Evolutionary conservation across 306 rosid species (phyloP).

Genomic region (Gastrolobium bilobum): DNA sequence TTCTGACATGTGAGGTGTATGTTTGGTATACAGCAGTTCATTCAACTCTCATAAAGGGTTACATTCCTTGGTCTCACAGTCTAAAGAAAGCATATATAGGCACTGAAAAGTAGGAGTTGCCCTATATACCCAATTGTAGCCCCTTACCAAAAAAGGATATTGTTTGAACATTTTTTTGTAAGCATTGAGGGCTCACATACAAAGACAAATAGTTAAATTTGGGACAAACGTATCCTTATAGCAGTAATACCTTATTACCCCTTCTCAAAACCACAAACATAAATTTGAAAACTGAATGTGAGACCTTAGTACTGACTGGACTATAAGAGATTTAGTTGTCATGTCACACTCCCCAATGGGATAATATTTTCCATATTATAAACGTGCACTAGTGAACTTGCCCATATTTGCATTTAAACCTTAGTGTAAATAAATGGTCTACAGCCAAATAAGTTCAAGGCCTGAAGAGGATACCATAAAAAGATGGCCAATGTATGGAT

Average conservation of each 20-base stretch:
- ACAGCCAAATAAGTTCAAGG: conserved; percentile 6
- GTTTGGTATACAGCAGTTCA: conserved; percentile 57
- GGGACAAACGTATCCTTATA: conserved; percentile 35
- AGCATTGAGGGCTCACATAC: conserved; percentile 38
- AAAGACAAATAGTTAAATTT: conserved; percentile 35
- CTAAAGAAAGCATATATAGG: conserved; percentile 52
- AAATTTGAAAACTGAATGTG: conserved; percentile 35
- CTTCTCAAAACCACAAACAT: conserved; percentile 6
- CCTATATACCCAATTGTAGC: conserved; percentile 42
- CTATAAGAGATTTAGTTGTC: conserved; percentile 41
- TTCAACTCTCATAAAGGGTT: conserved; percentile 51
- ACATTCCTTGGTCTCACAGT: conserved; percentile 49
- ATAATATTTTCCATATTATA: conserved; percentile 48
- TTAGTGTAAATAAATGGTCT: conserved; percentile 41
- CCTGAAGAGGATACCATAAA: conserved; percentile 29
- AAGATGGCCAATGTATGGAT: conserved; percentile 20
- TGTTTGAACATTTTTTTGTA: conserved; percentile 39
- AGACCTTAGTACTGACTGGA: background rate
- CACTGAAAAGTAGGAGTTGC: conserved; percentile 47
- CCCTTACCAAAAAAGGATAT: conserved; percentile 38
- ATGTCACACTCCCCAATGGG: conserved; percentile 9
- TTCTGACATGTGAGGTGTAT: conserved; percentile 62
- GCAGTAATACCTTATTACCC: conserved; percentile 24
- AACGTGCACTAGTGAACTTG: conserved; percentile 53
- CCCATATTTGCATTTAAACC: conserved; percentile 53